Base-by-base conservation (phyloP, 176 grass and related monocot species). In the Avena atlantica region DNA sequence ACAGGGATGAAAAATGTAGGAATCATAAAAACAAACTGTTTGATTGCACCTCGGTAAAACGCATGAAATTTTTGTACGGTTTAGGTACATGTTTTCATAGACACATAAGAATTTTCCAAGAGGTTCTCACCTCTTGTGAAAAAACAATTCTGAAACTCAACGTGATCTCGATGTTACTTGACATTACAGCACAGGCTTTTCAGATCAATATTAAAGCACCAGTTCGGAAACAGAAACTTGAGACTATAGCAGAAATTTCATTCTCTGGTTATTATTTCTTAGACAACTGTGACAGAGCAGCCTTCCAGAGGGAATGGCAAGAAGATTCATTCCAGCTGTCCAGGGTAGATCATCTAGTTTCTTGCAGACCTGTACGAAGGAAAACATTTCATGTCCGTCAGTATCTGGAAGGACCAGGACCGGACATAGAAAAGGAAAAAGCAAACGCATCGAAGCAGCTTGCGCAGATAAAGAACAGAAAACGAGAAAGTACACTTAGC, bases 301-400 rank as follows among this genome's bases (percentile, higher is more conserved):
- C 19, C 29, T 52, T 2, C 16, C 24, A 27, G 71, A 27, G 47
- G 72, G 47, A 52, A 75, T 75, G 23, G 23, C 72, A 52, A 27
- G 4, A 75, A 52, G 47, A 14, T 75, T 75, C 72, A 76, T 53
- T 76, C 49, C 47, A 29, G 29, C 72, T 76, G 48, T 17, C 73
- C 51, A 34, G 49, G 74, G 55, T 34, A 31, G 24, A 77, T 36
- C 74, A 56, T 15, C 50, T 56, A 77, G 50, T 34, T 77, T 20
- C 25, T 27, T 34, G 74, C 25, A 34, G 15, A 56, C 50, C 74
- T 77, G 50, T 51, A 77, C 25, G 2, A 5, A 77, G 25, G 9
- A 77, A 47, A 48, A 48, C 42, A 73, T 23, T 14, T 21, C 4
- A 12, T 56, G 4, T 2, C 15, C 23, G 74, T 81, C 27, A 76